Conservation (phyloP, 2,329 filamentous ascomycete species). For the Scedosporium dehoogii region DNA sequence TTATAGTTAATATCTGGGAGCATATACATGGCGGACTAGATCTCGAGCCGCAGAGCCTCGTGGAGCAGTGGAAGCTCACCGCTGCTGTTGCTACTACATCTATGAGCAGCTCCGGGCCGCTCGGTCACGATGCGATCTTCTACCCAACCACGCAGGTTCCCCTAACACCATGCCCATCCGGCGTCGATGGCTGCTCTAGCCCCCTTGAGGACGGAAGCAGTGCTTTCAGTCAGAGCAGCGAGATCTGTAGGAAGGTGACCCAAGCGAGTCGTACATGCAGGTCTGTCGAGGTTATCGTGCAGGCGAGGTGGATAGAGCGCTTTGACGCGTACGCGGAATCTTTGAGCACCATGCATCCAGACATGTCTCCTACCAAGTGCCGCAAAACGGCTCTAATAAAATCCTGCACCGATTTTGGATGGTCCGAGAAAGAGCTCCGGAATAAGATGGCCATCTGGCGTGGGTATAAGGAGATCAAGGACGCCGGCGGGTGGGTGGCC, state of each 20-base stretch:
- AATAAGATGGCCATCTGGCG: constrained; percentile 42
- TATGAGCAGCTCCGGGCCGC: background rate
- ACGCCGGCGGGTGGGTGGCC: constrained; percentile 43
- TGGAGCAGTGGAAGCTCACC: constrained; percentile 17
- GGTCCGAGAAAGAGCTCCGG: constrained; percentile 47
- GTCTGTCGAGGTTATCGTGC: constrained; percentile 49
- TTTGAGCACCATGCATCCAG: constrained; percentile 25
- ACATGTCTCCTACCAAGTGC: constrained; percentile 33
- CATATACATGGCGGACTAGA: constrained; percentile 20
- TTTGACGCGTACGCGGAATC: constrained; percentile 40
- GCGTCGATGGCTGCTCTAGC: background rate
- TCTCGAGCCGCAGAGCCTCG: constrained; percentile 18
- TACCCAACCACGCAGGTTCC: background rate
- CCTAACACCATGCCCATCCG: background rate
- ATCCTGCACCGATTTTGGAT: constrained; percentile 42
- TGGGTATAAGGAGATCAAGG: constrained; percentile 49
- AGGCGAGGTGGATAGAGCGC: constrained; percentile 45
- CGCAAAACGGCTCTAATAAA: constrained; percentile 41
- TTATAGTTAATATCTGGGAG: constrained; percentile 23
- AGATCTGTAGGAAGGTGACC: constrained; percentile 21
- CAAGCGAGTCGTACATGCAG: constrained; percentile 39
- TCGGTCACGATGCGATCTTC: background rate
- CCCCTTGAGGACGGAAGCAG: background rate
- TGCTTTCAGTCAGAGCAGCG: constrained; percentile 20
- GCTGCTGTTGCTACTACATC: constrained; percentile 3